Base-by-base conservation (phyloP, 805 yeast genomes). In the Vanderwaltozyma polyspora region DNA sequence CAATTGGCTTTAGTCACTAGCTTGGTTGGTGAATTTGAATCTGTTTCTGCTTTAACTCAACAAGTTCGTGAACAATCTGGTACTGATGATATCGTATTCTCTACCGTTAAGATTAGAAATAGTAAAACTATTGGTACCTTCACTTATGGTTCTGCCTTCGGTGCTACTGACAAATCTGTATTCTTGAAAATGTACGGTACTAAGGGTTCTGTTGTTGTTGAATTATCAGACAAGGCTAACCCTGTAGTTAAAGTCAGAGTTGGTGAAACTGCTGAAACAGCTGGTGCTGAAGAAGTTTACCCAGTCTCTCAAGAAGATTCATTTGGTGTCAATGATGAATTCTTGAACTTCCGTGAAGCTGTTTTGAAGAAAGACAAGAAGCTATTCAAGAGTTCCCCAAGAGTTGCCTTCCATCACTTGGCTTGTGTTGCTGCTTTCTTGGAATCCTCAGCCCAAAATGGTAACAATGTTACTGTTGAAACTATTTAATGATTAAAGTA, bases 361-460 rank as follows among this genome's bases (percentile, higher is more conserved):
- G 77, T 80, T 19, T 43, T 51, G 18, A 62, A 67, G 37, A 71
- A 73, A 43, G 84, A 82, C 55, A 81, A 81, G 60, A 49, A 63
- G 3, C 43, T 72, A 35, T 59, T 79, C 33, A 62, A 52, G 27
- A 71, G 72, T 28, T 67, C 76, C n/a, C 94, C 95, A 18, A 79
- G 72, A 42, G 70, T 66, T 41, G 85, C 93, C 5, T 87, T 81
- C 76, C 95, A 87, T 59, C 97, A 89, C 59, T 73, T 87, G 57
- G 95, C 95, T 6, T 72, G 84, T 46, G 74, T 89, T 38, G 94
- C 74, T 36, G 97, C 95, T 19, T 81, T 83, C 39, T 60, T 89
- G 25, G 78, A 79, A 44, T 78, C 91, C 38, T 72, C 84, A 25
- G 46, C 62, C 13, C 58, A 67, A 23, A 62, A 67, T 36, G 83